Base-by-base conservation (phyloP, 257 asterid genomes). In the Paraleonurus japonicus region DNA sequence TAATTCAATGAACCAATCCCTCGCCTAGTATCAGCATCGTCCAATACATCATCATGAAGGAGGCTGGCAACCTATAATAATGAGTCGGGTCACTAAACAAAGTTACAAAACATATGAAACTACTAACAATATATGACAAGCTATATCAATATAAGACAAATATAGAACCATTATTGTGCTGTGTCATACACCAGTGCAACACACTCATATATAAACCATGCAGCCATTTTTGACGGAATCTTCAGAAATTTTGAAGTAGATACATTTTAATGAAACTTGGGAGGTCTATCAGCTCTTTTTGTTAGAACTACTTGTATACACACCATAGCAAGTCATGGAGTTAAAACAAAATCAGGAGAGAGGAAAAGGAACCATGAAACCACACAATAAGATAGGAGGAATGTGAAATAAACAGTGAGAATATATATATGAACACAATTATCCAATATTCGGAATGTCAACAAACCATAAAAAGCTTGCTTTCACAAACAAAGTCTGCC, bases 21-120 rank as follows among this genome's bases (percentile, higher is more conserved):
- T 33, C 98, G 82, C 80, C 98, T 88, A 15, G 96, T 89, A 65
- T 91, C 96, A 67, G 99, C 99, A 79, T 95, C 99, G 87, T 92
- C 99, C 84, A 95, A 78, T 75, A 95, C 96, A 54, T 95, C 99
- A 80, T 95, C 99, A 79, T 95, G 99, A 67, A 95, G 99, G 82
- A 95, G 96, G 84, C 99, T 95, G 37, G 99, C 98, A 72, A 95
- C 98, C 98, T 95, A 80, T 32, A 32, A 75, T 23, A 48, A 70
- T 66, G 51, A 35, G 75, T 27, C 32, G 22, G 53, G 64, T 76
- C 32, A 79, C 65, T 54, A 45, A 24, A 43, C 10, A 35, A 63
- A 67, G 15, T 33, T 26, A 65, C n/a, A 15, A 76, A 26, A 47
- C 12, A 51, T 15, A 69, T 15, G 41, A 15, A 60, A 63, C 7